Percentiles rank a stretch among this genome's conserved stretches.
Conservation (phyloP, 1,284 basidiomycete genomes). For the Athelia psychrophila region DNA sequence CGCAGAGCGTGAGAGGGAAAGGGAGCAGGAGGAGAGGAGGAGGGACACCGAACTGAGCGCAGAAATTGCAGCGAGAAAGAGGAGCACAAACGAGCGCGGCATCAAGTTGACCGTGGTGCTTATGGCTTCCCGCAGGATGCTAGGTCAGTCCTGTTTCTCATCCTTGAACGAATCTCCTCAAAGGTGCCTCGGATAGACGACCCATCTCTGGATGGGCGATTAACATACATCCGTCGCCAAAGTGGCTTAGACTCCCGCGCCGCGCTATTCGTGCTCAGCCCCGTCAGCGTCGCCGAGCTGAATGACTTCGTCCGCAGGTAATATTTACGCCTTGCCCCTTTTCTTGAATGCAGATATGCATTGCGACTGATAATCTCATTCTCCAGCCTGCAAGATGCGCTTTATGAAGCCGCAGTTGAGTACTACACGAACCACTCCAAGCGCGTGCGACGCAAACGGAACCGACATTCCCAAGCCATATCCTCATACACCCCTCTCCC, state of each 20-base stretch:
- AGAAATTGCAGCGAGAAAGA: constrained; percentile 80
- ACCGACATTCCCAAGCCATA: constrained; percentile 59
- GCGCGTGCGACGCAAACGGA: constrained; percentile 86
- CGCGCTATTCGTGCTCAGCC: constrained; percentile 91
- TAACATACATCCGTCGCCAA: constrained; percentile 85
- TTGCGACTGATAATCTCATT: constrained; percentile 6
- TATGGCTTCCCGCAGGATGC: constrained; percentile 81
- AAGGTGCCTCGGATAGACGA: constrained; percentile 56
- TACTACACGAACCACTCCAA: constrained; percentile 94
- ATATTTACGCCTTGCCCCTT: constrained; percentile 1
- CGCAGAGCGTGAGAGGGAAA: constrained; percentile 47
- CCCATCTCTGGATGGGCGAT: constrained; percentile 74
- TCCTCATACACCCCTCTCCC: constrained; percentile 45
- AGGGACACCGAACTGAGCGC: constrained; percentile 74
- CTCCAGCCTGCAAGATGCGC: constrained; percentile 77
- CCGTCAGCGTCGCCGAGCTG: constrained; percentile 80
- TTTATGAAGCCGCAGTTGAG: constrained; percentile 86
- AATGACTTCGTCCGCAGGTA: constrained; percentile 83
- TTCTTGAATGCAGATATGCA: neutral
- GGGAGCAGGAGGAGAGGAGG: constrained; percentile 65
- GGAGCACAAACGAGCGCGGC: constrained; percentile 76
- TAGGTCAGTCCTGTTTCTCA: constrained; percentile 55
- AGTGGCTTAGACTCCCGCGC: constrained; percentile 90
- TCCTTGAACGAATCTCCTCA: constrained; percentile 1
- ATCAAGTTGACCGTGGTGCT: constrained; percentile 95